Evolutionary conservation across 495 filamentous ascomycete species (phyloP).

Genomic region (Niebla homalea): DNA sequence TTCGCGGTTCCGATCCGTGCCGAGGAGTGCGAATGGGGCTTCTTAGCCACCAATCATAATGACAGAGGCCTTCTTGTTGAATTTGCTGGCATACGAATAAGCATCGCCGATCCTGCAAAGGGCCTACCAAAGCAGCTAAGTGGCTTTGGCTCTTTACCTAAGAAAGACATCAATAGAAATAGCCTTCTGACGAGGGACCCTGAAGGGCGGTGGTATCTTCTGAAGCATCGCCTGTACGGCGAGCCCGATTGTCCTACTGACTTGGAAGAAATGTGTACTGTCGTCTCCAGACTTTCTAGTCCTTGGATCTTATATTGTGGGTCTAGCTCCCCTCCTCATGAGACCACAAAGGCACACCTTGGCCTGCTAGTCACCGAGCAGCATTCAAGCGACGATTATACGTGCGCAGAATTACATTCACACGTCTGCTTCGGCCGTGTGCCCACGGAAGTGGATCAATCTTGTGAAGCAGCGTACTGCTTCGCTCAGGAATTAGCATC

Average conservation of each 20-base stretch:
- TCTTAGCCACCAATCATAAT: constrained; percentile 1
- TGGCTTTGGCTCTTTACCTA: constrained; percentile 6
- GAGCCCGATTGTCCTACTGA: constrained; percentile 1
- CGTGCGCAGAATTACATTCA: neutral
- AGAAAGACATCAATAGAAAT: neutral
- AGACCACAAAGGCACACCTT: neutral
- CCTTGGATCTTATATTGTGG: constrained; percentile 10
- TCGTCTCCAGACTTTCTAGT: constrained; percentile 1
- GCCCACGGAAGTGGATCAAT: neutral
- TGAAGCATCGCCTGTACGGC: neutral
- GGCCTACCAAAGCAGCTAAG: constrained; percentile 1
- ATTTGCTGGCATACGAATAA: constrained; percentile 6
- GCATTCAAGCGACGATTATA: neutral
- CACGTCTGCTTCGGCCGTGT: neutral
- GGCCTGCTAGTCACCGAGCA: neutral
- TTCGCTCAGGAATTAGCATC: constrained; percentile 4
- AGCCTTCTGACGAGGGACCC: neutral
- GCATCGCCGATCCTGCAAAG: constrained; percentile 1
- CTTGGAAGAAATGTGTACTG: constrained; percentile 1
- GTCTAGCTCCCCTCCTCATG: neutral
- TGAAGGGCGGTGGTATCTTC: neutral
- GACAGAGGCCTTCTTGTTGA: constrained; percentile 4
- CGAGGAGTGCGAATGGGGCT: neutral
- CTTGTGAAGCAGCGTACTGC: constrained; percentile 5
- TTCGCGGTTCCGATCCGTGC: neutral